These are phyloP conservation scores for Wallacemonas sp. DNA, from an alignment of 208 protist genomes.

Conservation along the genomic window DNA sequence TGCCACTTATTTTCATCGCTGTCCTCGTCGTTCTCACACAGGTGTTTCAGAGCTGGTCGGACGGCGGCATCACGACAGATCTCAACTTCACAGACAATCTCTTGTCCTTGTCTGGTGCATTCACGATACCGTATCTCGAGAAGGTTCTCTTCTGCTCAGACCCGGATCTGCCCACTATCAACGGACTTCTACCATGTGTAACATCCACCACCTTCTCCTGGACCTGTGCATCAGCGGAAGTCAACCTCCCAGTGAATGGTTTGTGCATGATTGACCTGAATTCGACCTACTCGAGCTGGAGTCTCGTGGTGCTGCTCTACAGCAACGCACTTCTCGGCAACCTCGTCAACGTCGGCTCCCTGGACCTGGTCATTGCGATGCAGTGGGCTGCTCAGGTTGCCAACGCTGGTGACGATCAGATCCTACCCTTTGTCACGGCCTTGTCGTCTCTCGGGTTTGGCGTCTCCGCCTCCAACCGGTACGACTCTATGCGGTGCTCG, in stretches of 20 bases:
- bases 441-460: conserved; percentile 33
- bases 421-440: conserved; percentile 26
- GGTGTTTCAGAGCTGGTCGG: neutral
- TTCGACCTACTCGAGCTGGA: neutral
- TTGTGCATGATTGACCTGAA: too few relatives aligned
- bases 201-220: too few relatives aligned
- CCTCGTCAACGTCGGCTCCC: conserved; percentile 31
- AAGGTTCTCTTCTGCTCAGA: conserved; percentile 8
- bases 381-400: conserved; percentile 66
- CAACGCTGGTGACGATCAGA: conserved; percentile 16
- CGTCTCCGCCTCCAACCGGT: conserved; percentile 40
- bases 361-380: conserved; percentile 56
- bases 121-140: neutral
- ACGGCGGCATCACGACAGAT: neutral
- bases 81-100: neutral
- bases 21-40: conserved; percentile 8
- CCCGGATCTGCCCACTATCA: neutral
- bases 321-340: conserved; percentile 19
- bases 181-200: neutral
- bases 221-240: neutral
- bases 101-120: neutral
- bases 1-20: conserved; percentile 11
- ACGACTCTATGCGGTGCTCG: conserved; percentile 50
- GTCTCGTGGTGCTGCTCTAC: conserved; percentile 29
- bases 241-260: neutral